Base-by-base conservation (phyloP, 2,329 filamentous ascomycete species). In the Nothomitra cinnamomea region DNA sequence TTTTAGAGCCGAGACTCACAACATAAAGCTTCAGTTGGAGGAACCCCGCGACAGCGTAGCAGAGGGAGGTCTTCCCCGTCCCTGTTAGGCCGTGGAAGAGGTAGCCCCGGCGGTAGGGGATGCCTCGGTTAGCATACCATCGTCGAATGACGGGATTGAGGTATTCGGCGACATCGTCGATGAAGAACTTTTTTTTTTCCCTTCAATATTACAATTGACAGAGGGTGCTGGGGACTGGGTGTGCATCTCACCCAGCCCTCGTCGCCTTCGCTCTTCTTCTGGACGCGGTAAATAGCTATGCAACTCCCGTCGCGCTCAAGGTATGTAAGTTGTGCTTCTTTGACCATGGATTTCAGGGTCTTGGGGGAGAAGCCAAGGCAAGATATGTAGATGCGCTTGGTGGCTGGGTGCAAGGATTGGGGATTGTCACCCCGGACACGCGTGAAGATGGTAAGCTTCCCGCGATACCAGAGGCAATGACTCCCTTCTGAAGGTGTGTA, bases 51-150 rank as follows among this genome's bases (percentile, higher is more conserved):
- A 85, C 72, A 0, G 83, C 83, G 42, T 87, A 74, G 58, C 78
- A 81, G 1, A 87, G 72, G 47, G 48, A 54, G 19, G 50, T 84
- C 66, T 90, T 92, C 13, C 86, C 85, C 0, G 85, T 89, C 0
- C 86, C 85, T 0, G 85, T 85, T 0, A 86, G 85, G 0, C 87
- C 87, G 58, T 89, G 73, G 15, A 94, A 78, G 0, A 94, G 75
- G 61, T 92, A 94, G 0, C 87, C 88, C 2, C 87, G 76, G 13
- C 87, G 78, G 64, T 94, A 94, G 0, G 88, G 87, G 28, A 94
- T 90, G 1, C 87, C 87, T 5, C 87, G 76, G 59, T 86, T 83
- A 0, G 82, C 74, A 63, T 95, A 94, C 86, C 87, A 94, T 17
- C 80, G 73, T 1, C 79, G 77, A 0, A 80, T 85, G 0, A 73